These are phyloP conservation scores for Aspergillus taichungensis DNA, from an alignment of 495 filamentous ascomycete species.

Conservation along the genomic window DNA sequence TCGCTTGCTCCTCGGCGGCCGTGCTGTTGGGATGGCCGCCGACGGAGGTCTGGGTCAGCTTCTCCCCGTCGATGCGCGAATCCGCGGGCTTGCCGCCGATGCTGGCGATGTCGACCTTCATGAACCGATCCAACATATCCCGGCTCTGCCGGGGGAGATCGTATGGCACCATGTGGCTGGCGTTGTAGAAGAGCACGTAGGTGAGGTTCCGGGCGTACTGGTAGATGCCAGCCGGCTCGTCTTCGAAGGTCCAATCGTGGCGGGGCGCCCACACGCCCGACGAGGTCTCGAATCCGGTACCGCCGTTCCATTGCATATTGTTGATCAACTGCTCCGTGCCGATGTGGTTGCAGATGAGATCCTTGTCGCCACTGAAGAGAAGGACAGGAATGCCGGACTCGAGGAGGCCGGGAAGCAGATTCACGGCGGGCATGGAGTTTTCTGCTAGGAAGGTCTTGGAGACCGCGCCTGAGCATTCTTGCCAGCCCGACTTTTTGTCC, in stretches of 20 bases:
- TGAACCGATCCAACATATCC: conserved; percentile 96
- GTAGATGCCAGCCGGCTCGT: conserved; percentile 81
- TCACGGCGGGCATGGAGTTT: conserved; percentile 62
- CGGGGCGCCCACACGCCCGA: conserved; percentile 87
- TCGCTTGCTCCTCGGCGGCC: conserved; percentile 60
- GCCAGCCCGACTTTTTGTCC: conserved; percentile 78
- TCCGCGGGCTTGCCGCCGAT: conserved; percentile 84
- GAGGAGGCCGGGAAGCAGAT: conserved; percentile 69
- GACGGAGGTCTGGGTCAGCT: conserved; percentile 71
- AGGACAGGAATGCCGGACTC: conserved; percentile 61
- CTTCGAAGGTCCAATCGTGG: conserved; percentile 91
- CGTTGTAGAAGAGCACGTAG: conserved; percentile 92
- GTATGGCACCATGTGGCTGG: conserved; percentile 95
- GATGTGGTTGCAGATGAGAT: conserved; percentile 94
- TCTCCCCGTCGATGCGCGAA: conserved; percentile 83
- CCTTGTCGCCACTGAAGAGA: conserved; percentile 88
- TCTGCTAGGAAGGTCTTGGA: conserved; percentile 53
- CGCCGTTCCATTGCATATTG: conserved; percentile 86
- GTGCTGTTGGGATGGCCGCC: conserved; percentile 81
- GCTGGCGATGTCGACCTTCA: conserved; percentile 82
- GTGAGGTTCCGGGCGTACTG: conserved; percentile 92
- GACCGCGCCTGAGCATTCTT: conserved; percentile 81
- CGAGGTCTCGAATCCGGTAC: conserved; percentile 79
- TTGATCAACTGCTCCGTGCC: conserved; percentile 88
- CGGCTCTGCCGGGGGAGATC: conserved; percentile 79